Conservation (phyloP, 2,329 filamentous ascomycete genomes). For the Immersiporthe knoxdaviesiana region DNA sequence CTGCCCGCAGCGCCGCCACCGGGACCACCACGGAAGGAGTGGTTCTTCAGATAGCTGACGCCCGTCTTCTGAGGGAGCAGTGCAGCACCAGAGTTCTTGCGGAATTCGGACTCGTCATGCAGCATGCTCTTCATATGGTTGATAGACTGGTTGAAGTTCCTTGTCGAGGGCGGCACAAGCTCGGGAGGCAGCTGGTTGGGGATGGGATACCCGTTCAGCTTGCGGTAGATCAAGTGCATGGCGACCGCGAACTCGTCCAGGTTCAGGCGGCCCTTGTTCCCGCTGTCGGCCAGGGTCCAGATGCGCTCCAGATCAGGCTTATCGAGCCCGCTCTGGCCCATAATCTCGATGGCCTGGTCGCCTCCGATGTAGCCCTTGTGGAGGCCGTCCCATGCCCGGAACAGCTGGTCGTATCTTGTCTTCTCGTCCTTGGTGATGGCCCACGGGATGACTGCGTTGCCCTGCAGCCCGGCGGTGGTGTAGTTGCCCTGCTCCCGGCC, state of each 20-base stretch:
- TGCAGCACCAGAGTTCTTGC: conserved; percentile 87
- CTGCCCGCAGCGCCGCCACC: conserved; percentile 59
- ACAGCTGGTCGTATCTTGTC: conserved; percentile 91
- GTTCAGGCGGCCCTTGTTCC: conserved; percentile 92
- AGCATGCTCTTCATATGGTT: conserved; percentile 90
- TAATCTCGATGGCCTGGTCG: conserved; percentile 93
- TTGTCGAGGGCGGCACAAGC: conserved; percentile 89
- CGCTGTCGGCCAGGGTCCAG: conserved; percentile 92
- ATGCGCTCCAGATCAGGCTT: conserved; percentile 88
- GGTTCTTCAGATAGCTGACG: conserved; percentile 96
- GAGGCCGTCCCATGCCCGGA: conserved; percentile 95
- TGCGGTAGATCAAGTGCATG: conserved; percentile 98
- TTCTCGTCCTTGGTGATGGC: conserved; percentile 99
- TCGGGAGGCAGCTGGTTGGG: conserved; percentile 87
- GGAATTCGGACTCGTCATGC: conserved; percentile 83
- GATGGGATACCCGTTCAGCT: conserved; percentile 92
- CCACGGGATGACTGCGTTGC: conserved; percentile 96
- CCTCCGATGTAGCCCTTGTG: conserved; percentile 90
- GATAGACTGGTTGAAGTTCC: conserved; percentile 91
- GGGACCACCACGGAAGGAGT: conserved; percentile 75
- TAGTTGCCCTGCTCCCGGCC: conserved; percentile 83
- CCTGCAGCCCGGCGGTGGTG: conserved; percentile 83
- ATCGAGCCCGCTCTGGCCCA: conserved; percentile 92
- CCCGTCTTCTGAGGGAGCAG: conserved; percentile 93
- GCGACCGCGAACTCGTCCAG: conserved; percentile 97